These are phyloP conservation scores for Phytophthora pseudosyringae DNA, from an alignment of 352 stramenopile species.

Conservation along the genomic window DNA sequence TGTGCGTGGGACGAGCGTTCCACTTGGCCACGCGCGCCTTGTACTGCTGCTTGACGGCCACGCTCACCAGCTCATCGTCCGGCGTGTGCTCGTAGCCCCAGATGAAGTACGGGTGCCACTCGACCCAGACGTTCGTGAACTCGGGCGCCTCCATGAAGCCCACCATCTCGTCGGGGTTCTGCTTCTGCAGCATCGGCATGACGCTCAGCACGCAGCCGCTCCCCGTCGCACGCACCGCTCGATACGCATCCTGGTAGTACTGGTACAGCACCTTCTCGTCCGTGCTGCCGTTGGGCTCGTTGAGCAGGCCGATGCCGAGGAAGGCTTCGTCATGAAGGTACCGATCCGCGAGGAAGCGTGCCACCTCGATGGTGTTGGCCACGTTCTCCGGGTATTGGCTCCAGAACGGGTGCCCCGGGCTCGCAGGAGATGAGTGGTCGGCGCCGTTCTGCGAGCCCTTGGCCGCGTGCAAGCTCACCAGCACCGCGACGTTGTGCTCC, in stretches of 20 bases:
- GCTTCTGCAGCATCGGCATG: conserved; percentile 65
- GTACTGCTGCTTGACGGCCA: conserved; percentile 42
- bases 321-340: conserved; percentile 76
- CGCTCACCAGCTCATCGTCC: conserved; percentile 53
- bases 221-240: conserved; percentile 50
- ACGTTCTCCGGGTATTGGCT: conserved; percentile 71
- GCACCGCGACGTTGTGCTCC: conserved; percentile 59
- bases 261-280: conserved; percentile 58
- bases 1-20: conserved; percentile 40
- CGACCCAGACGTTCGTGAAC: conserved; percentile 82
- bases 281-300: conserved; percentile 65
- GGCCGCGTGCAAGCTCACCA: conserved; percentile 56
- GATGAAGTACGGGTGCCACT: too few species aligned
- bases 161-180: conserved; percentile 61
- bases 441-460: conserved; percentile 67
- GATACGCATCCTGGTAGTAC: conserved; percentile 82
- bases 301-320: conserved; percentile 73
- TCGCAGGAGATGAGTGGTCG: conserved; percentile 46
- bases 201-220: conserved; percentile 77
- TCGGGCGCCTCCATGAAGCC: conserved; percentile 56
- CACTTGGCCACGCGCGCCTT: conserved; percentile 38
- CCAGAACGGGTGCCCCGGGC: conserved; percentile 55
- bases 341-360: conserved; percentile 59
- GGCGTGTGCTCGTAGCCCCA: conserved; percentile 74
- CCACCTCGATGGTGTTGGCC: conserved; percentile 55